Evolutionary conservation across 164 flowering plant species (phyloP), one percentile per base, ranked within the genome.

Genomic region (Amborella trichopoda): DNA sequence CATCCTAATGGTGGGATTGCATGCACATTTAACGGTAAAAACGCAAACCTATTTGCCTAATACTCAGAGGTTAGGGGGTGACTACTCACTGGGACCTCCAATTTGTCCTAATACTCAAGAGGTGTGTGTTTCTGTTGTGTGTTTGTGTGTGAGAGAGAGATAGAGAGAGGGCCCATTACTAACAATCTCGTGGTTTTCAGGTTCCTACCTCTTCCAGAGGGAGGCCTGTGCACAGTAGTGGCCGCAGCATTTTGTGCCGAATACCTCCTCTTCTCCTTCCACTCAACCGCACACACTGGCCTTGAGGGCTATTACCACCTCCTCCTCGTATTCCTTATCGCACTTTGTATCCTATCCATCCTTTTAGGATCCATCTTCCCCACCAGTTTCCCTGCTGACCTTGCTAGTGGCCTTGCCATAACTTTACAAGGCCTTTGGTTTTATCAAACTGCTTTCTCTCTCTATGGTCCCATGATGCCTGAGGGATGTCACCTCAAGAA

Each of bases 381-480:
- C 0, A 72, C 73, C 27, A 88, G 86, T 60, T 81, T 93, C 55
- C 71, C 91, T 0, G 57, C 64, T 16, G 94, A 93, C 60, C 44
- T 93, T 33, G 67, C 68, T 28, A 59, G 73, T 33, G 95, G 96
- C 51, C 78, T 84, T 46, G 77, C 88, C 20, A 75, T 88, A 16
- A 72, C 96, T n/a, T 81, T 91, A 23, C 99, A 88, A 66, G 99
- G 99, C 46, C 80, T 93, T 25, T 93, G 99, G 99, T 93, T 93
- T 64, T 93, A 84, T 61, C 94, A 88, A 53, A 93, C 99, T 3
- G 96, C 99, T 9, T 80, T 88, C 65, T 72, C 82, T 39, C 94
- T 93, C 4, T 93, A 82, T 44, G 95, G 99, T 23, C 82, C 95
- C 6, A 76, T 80, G 83, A 80, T 85, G 91, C 99, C 98, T 9